Evolutionary conservation across 2,329 filamentous ascomycete genomes (phyloP).

Genomic region (Pseudocercospora fijiensis): DNA sequence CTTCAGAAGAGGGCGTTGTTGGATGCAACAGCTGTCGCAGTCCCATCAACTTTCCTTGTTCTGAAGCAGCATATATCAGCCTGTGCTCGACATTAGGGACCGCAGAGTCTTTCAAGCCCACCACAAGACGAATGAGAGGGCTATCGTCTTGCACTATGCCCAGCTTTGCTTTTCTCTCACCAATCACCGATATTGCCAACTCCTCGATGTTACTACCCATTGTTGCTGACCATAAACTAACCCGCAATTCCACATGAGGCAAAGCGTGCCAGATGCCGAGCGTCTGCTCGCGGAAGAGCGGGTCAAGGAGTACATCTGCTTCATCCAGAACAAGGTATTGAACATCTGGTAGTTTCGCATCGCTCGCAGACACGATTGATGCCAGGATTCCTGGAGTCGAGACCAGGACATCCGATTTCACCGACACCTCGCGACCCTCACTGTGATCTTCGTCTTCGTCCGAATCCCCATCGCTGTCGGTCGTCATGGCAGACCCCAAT

Average conservation of each 20-base stretch:
- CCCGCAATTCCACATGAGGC: conserved; percentile 64
- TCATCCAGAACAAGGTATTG: conserved; percentile 81
- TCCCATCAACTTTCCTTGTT: conserved; percentile 88
- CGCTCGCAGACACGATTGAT: conserved; percentile 63
- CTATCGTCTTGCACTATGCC: conserved; percentile 25
- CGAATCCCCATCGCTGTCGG: conserved; percentile 38
- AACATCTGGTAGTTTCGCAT: conserved; percentile 56
- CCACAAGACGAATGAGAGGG: conserved; percentile 76
- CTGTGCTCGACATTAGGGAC: conserved; percentile 89
- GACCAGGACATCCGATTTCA: conserved; percentile 76
- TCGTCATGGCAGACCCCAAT: conserved; percentile 48
- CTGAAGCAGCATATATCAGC: conserved; percentile 85
- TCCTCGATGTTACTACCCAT: conserved; percentile 92
- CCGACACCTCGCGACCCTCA: conserved; percentile 46
- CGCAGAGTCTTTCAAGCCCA: conserved; percentile 94
- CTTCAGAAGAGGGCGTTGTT: conserved; percentile 58
- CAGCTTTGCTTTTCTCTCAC: conserved; percentile 45
- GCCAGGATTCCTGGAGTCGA: conserved; percentile 77
- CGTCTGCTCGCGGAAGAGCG: conserved; percentile 86
- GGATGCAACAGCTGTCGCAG: conserved; percentile 87
- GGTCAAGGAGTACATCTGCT: conserved; percentile 89
- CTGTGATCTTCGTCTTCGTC: conserved; percentile 24
- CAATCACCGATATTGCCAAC: conserved; percentile 68
- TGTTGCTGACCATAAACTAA: conserved; percentile 92
- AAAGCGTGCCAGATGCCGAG: conserved; percentile 80